Base-by-base conservation (phyloP, 768 basidiomycete species). In the Lactarius sp. region DNA sequence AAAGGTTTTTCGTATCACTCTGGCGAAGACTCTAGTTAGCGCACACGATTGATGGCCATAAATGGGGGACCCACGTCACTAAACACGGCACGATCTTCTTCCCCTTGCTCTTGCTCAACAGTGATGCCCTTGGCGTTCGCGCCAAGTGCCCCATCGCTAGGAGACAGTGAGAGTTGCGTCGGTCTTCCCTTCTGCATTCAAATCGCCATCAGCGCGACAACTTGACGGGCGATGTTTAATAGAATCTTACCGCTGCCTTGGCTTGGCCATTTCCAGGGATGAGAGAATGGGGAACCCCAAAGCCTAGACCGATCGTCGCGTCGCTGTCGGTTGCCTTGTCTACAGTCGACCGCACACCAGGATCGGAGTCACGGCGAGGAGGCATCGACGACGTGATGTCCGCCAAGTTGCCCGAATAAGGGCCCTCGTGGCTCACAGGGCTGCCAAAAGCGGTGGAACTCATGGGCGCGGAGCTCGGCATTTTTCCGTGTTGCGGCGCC, bases 91-190 rank as follows among this genome's bases (percentile, higher is more conserved):
- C 83, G 71, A 64, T 89, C 87, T 13, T 85, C 85, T 4, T 80
- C 79, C 6, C 71, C 75, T 31, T 75, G 76, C 36, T 63, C 72
- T 5, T 68, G 69, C 36, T 71, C 71, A 27, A 56, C 59, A 6
- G 72, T 66, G 39, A 70, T 70, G 13, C 75, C 71, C 27, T 44
- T 65, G 22, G 74, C 75, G n/a, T 73, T 81, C 1, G 77, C 73
- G 46, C 79, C 80, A 20, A 88, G 73, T 7, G 81, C 80, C 18
- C 80, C 75, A 63, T 88, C 88, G 62, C 84, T 87, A 0, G 87
- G 84, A 1, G 87, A 87, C 22, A 84, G 70, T 9, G 74, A 72
- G 59, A 87, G 70, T 9, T 82, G 81, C 2, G 79, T 70, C 10
- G 87, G 83, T 3, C 84, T 79, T 13, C 61, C 70, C 75, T 81